Evolutionary conservation across 495 filamentous ascomycete genomes (phyloP).

Genomic region (Annulohypoxylon nitens): DNA sequence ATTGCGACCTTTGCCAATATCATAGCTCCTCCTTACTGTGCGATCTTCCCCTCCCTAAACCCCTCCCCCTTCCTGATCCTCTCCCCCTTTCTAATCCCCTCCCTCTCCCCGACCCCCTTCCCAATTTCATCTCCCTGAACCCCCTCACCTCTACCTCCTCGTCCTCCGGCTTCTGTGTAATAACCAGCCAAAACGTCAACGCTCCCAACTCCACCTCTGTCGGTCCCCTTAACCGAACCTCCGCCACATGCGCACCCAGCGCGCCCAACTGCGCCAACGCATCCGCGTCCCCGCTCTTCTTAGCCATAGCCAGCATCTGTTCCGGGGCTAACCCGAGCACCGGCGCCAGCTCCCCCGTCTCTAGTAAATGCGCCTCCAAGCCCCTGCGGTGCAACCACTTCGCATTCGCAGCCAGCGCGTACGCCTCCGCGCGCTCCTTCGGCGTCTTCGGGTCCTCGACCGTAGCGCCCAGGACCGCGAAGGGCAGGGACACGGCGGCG

Average conservation of each 20-base stretch:
- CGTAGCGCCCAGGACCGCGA: constrained; percentile 38
- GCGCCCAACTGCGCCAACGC: constrained; percentile 40
- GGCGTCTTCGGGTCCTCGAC: constrained; percentile 48
- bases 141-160: background rate
- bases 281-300: constrained; percentile 8
- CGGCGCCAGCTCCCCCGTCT: constrained; percentile 43
- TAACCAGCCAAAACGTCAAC: constrained; percentile 48
- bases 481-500: constrained; percentile 42
- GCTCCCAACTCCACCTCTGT: constrained; percentile 34
- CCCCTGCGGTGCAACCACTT: constrained; percentile 48
- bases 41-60: background rate
- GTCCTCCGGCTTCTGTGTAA: constrained; percentile 24
- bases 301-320: constrained; percentile 30
- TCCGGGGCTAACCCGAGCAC: constrained; percentile 32
- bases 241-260: constrained; percentile 36
- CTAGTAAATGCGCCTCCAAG: constrained; percentile 39
- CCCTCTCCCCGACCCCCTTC: background rate
- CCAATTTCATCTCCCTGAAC: background rate
- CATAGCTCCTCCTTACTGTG: no score
- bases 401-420: constrained; percentile 47
- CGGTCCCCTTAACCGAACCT: constrained; percentile 24
- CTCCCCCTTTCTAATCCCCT: background rate
- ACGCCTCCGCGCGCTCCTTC: constrained; percentile 47
- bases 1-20: no score
- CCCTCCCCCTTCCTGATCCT: background rate